Base-by-base conservation (phyloP, 2,329 filamentous ascomycete genomes). In the Xylaria sp. region DNA sequence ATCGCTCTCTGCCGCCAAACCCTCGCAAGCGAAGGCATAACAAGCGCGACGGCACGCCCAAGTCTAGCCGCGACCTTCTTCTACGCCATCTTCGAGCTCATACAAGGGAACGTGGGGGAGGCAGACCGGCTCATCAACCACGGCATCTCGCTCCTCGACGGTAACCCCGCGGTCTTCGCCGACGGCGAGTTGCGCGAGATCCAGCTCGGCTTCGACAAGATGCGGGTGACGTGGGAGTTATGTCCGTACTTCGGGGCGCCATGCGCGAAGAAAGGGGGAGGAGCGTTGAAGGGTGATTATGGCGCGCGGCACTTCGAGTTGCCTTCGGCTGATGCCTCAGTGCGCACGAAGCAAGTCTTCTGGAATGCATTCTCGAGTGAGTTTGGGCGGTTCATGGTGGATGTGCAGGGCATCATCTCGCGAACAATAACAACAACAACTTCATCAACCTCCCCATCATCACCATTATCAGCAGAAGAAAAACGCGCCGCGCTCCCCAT, bases 41-140 rank as follows among this genome's bases (percentile, higher is more conserved):
- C 71, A 5, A 47, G 68, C 0, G 23, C 53, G 6, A 73, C 66
- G 0, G 60, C 72, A 37, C 68, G 64, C 4, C 61, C 72, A 1
- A 71, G 69, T 42, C 54, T 75, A 5, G 69, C 71, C 2, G 67
- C 65, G 16, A 71, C 72, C 1, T 75, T 75, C 63, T 71, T 74
- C 61, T 75, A 74, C 63, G 63, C 71, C 40, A 21, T 73, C 50
- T 69, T 75, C 59, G 73, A 75, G 69, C 66, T 74, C 12, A 48
- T 75, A 8, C 72, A 73, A 21, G 72, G 71, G 1, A 74, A 75
- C 35, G 51, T 73, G 16, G 32, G 65, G 51, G 67, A 69, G 6
- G 73, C 69, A 1, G 69, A 73, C 42, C 70, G 65, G 50, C 63
- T 74, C 12, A 60, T 74, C 51, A 40, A 66, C 1, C 71, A 57